Evolutionary conservation across 2,329 filamentous ascomycete genomes (phyloP).

Genomic region (Penicillium italicum): DNA sequence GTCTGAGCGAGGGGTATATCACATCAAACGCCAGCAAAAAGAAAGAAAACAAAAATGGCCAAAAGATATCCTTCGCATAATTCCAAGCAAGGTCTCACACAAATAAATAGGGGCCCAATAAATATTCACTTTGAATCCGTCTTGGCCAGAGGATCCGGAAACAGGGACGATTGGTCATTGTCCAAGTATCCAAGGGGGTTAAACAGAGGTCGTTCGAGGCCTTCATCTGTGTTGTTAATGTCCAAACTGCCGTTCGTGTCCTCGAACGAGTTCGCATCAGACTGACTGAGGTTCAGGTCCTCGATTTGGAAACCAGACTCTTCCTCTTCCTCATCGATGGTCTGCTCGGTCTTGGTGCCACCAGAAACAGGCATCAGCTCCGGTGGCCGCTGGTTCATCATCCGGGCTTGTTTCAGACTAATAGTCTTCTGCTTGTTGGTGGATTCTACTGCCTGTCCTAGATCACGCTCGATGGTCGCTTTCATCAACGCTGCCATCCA

Average conservation of each 20-base stretch:
- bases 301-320: constrained; percentile 24
- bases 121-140: constrained; percentile 22
- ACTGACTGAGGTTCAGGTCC: constrained; percentile 31
- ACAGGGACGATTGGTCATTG: constrained; percentile 18
- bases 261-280: constrained; percentile 12
- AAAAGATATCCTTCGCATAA: not conserved
- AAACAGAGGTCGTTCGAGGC: constrained; percentile 4
- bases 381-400: constrained; percentile 84
- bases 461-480: constrained; percentile 91
- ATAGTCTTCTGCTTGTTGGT: constrained; percentile 98
- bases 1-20: constrained; percentile 40
- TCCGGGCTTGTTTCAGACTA: constrained; percentile 78
- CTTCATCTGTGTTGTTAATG: not conserved
- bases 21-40: constrained; percentile 35
- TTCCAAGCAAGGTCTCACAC: not conserved
- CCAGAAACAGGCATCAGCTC: constrained; percentile 66
- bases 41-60: constrained; percentile 5
- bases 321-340: constrained; percentile 27
- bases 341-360: constrained; percentile 10
- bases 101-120: not conserved
- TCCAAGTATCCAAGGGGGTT: constrained; percentile 27
- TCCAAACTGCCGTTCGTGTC: constrained; percentile 15
- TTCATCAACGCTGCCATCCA: constrained; percentile 99
- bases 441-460: constrained; percentile 71
- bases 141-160: constrained; percentile 27